Conservation (phyloP, 192 early-diverging fungal genomes). For the Jimgerdemannia lactiflua region DNA sequence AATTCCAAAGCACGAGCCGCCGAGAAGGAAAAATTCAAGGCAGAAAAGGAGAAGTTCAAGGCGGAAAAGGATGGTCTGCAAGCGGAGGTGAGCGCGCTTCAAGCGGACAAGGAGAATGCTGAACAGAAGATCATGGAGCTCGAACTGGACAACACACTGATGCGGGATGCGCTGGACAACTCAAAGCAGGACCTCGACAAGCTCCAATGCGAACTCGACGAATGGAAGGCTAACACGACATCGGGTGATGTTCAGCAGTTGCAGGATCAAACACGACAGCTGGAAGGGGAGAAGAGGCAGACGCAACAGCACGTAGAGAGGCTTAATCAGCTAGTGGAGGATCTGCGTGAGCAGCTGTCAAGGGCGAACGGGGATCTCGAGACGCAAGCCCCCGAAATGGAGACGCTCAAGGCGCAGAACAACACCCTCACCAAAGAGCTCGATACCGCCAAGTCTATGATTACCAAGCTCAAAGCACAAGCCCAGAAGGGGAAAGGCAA, state of each 20-base stretch:
- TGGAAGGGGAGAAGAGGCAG: neutral
- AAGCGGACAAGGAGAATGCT: neutral
- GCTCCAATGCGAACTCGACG: neutral
- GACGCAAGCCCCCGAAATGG: no score
- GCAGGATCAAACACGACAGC: neutral
- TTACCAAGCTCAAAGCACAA: neutral
- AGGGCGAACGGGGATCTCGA: no score
- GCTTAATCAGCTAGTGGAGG: neutral
- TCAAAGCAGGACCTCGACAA: constrained; percentile 2
- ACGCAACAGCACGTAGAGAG: neutral
- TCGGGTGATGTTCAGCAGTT: neutral
- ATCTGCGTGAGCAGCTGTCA: neutral
- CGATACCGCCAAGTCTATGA: neutral
- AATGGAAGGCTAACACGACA: neutral
- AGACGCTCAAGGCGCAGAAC: neutral
- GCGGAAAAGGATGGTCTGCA: neutral
- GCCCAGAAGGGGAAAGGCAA: neutral
- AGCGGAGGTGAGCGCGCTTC: neutral
- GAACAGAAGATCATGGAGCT: constrained; percentile 3
- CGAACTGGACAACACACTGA: neutral
- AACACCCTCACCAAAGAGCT: neutral
- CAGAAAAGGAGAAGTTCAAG: constrained; percentile 3
- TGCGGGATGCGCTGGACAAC: neutral
- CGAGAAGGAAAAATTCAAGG: neutral
- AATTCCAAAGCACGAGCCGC: neutral